These are phyloP conservation scores for Fusarium sp. DNA, from an alignment of 2,329 filamentous ascomycete species.

Conservation along the genomic window DNA sequence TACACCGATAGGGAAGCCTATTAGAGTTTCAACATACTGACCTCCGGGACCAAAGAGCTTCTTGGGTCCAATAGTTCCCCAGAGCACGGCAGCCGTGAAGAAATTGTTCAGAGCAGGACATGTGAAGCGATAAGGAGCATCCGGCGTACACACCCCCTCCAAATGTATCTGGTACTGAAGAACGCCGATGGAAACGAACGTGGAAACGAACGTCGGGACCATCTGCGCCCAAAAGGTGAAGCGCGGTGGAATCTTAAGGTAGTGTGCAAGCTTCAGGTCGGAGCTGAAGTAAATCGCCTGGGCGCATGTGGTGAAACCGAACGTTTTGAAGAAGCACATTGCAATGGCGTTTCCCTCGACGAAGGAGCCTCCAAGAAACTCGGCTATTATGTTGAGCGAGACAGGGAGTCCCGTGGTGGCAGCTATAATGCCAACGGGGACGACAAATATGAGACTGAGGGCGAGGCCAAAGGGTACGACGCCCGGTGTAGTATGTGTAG, in stretches of 20 bases:
- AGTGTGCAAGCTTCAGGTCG: constrained; percentile 58
- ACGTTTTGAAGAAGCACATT: constrained; percentile 64
- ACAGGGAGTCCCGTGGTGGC: constrained; percentile 61
- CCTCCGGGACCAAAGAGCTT: constrained; percentile 56
- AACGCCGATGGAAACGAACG: constrained; percentile 53
- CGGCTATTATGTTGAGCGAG: constrained; percentile 63
- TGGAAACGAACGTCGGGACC: constrained; percentile 54
- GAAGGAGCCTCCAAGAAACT: constrained; percentile 63
- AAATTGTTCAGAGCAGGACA: constrained; percentile 59
- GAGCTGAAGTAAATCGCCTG: constrained; percentile 56
- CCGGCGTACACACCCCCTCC: constrained; percentile 55
- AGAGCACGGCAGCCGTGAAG: constrained; percentile 58
- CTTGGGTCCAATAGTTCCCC: constrained; percentile 58
- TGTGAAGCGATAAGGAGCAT: constrained; percentile 55
- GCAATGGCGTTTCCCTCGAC: constrained; percentile 61
- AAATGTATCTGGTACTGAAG: constrained; percentile 58
- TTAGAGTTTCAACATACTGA: constrained; percentile 54
- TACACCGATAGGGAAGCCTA: constrained; percentile 59
- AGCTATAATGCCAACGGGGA: constrained; percentile 61
- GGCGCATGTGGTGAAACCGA: constrained; percentile 54
- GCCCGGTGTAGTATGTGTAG: constrained; percentile 59
- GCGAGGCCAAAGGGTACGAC: constrained; percentile 61
- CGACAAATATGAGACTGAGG: constrained; percentile 59
- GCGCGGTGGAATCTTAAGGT: constrained; percentile 62
- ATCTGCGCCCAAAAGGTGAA: constrained; percentile 56